Evolutionary conservation across 2,329 filamentous ascomycete genomes (phyloP).

Genomic region (Akanthomyces uredinophilus): DNA sequence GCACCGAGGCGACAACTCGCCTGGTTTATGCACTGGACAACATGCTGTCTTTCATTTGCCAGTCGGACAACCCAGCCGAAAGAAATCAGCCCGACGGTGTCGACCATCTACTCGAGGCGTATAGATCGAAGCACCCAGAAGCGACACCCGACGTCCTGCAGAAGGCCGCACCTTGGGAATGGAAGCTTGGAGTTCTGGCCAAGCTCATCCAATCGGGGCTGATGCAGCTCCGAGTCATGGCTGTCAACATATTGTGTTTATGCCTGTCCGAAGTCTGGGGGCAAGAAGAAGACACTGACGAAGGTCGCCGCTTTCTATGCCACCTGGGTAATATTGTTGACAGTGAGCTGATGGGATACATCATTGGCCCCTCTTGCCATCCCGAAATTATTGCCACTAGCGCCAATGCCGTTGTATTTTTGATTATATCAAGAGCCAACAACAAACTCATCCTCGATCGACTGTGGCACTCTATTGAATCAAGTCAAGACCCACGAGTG

Average conservation of each 20-base stretch:
- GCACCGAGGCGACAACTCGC: conserved; percentile 36
- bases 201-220: conserved; percentile 76
- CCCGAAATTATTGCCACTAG: conserved; percentile 81
- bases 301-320: conserved; percentile 49
- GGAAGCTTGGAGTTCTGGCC: conserved; percentile 64
- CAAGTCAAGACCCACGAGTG: conserved; percentile 79
- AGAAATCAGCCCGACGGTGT: neutral
- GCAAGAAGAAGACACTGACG: conserved; percentile 43
- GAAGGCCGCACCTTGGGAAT: conserved; percentile 55
- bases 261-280: conserved; percentile 66
- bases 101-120: conserved; percentile 19
- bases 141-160: conserved; percentile 30
- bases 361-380: conserved; percentile 86
- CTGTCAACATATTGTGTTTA: conserved; percentile 66
- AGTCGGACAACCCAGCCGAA: conserved; percentile 21
- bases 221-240: conserved; percentile 83
- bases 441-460: conserved; percentile 66
- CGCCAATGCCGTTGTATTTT: conserved; percentile 79
- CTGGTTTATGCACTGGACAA: conserved; percentile 39
- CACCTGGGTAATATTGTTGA: conserved; percentile 58
- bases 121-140: conserved; percentile 28
- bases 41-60: conserved; percentile 32
- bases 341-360: conserved; percentile 74
- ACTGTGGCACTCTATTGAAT: conserved; percentile 78
- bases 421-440: conserved; percentile 74